A percentile compares a stretch with the other conserved stretches of the same genome.
Conservation (phyloP, 257 asterid species). For the Thymus quinquecostatus region DNA sequence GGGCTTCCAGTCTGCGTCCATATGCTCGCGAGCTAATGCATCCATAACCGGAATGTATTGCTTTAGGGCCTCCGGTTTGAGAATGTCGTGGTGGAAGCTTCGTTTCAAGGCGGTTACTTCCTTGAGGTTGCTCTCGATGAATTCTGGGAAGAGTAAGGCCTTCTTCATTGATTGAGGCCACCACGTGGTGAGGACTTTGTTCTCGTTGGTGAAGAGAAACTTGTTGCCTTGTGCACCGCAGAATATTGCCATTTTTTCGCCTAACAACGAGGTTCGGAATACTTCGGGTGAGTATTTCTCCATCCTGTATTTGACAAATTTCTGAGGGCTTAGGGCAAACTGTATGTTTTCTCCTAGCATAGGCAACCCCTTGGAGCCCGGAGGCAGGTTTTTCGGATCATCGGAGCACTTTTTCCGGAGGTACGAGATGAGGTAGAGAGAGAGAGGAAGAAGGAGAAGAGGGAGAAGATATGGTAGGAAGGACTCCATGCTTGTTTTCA, state of each 20-base stretch:
- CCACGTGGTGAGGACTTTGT: constrained; percentile 56
- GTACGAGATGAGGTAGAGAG: constrained; percentile 36
- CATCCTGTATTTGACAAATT: constrained; percentile 53
- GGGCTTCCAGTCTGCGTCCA: constrained; percentile 51
- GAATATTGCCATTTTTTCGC: constrained; percentile 59
- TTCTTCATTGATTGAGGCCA: constrained; percentile 55
- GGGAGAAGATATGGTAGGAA: constrained; percentile 38
- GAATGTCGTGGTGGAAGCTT: constrained; percentile 53
- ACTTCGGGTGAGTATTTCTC: constrained; percentile 48
- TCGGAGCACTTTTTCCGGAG: constrained; percentile 21
- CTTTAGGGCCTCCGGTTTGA: constrained; percentile 58
- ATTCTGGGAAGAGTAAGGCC: constrained; percentile 50
- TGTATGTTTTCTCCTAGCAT: constrained; percentile 60
- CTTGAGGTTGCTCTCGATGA: constrained; percentile 38
- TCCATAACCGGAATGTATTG: constrained; percentile 61
- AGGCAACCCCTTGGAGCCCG: constrained; percentile 67
- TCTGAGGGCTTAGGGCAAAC: constrained; percentile 48
- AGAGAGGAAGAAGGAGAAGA: constrained; percentile 41
- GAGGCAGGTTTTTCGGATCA: constrained; percentile 40
- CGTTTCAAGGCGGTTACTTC: constrained; percentile 49
- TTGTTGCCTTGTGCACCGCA: constrained; percentile 72
- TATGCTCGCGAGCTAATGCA: constrained; percentile 47
- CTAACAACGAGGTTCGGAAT: constrained; percentile 54
- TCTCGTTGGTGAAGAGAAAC: constrained; percentile 58
- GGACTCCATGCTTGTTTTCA: constrained; percentile 34